These are phyloP conservation scores for Astrocystis sublimbata DNA, from an alignment of 495 filamentous ascomycete species.

Conservation along the genomic window DNA sequence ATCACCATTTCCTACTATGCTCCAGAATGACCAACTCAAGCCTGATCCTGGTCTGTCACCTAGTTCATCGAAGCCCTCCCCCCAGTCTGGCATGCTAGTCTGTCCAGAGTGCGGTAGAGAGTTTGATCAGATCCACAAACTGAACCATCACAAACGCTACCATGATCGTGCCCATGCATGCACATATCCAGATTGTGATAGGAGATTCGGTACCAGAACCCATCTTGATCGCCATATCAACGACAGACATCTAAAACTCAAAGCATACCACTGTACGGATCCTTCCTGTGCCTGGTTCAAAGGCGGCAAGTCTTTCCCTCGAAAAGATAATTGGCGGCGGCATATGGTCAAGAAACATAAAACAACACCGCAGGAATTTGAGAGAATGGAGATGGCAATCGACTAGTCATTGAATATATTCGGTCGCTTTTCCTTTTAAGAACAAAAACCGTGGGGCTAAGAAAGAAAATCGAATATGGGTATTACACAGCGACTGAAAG, in stretches of 20 bases:
- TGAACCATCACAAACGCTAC: conserved; percentile 54
- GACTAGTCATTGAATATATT: conserved; percentile 6
- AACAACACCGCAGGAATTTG: conserved; percentile 24
- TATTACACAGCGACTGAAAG: background rate
- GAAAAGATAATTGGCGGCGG: conserved; percentile 54
- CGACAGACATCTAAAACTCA: conserved; percentile 52
- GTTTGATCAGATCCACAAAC: conserved; percentile 50
- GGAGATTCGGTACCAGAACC: conserved; percentile 53
- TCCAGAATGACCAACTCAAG: conserved; percentile 25
- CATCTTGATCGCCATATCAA: conserved; percentile 55
- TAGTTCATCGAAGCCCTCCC: conserved; percentile 29
- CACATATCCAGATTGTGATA: conserved; percentile 40
- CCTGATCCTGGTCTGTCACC: conserved; percentile 29
- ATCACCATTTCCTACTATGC: conserved; percentile 33
- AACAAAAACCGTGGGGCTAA: background rate
- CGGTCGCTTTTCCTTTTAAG: conserved; percentile 4
- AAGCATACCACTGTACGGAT: conserved; percentile 49
- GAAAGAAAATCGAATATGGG: background rate
- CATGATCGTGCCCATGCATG: conserved; percentile 51
- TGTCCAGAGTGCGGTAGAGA: conserved; percentile 46
- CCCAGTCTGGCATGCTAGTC: conserved; percentile 30
- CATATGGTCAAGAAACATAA: conserved; percentile 54
- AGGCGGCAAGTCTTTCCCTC: conserved; percentile 51
- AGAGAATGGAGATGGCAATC: conserved; percentile 30
- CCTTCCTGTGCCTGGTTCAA: conserved; percentile 47